These are phyloP conservation scores for Russula vinacea DNA, from an alignment of 768 basidiomycete genomes.

Conservation along the genomic window DNA sequence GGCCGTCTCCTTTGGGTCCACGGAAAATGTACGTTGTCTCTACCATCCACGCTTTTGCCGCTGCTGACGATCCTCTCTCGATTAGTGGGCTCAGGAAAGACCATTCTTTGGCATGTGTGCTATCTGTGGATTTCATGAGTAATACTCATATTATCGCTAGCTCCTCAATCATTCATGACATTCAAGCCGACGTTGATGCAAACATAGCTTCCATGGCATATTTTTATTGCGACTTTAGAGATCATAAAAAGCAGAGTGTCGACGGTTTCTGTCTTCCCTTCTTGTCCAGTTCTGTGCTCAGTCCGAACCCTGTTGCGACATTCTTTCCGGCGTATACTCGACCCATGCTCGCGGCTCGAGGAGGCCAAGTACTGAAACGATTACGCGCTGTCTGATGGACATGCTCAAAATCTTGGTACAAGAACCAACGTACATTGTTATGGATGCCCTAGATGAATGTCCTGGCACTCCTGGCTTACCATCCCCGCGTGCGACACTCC, in stretches of 20 bases:
- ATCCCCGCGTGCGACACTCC: conserved; percentile 8
- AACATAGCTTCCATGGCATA: conserved; percentile 11
- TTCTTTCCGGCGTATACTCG: conserved; percentile 2
- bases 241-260: conserved; percentile 8
- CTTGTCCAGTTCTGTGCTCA: conserved; percentile 10
- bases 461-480: conserved; percentile 11
- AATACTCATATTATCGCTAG: not conserved
- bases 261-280: conserved; percentile 12
- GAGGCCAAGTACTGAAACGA: not conserved
- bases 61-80: not conserved
- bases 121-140: not conserved
- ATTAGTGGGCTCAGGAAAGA: conserved; percentile 21
- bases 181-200: conserved; percentile 14
- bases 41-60: too few species aligned
- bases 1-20: conserved; percentile 17
- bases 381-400: conserved; percentile 10
- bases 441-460: conserved; percentile 19
- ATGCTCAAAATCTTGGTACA: conserved; percentile 9
- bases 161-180: conserved; percentile 16
- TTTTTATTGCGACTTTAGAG: conserved; percentile 19
- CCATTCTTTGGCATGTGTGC: conserved; percentile 10
- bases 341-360: conserved; percentile 7
- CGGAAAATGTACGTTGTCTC: conserved; percentile 8
- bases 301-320: conserved; percentile 9
- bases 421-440: conserved; percentile 15